Base-by-base conservation (phyloP, 495 filamentous ascomycete species). In the Xylaria curta region DNA sequence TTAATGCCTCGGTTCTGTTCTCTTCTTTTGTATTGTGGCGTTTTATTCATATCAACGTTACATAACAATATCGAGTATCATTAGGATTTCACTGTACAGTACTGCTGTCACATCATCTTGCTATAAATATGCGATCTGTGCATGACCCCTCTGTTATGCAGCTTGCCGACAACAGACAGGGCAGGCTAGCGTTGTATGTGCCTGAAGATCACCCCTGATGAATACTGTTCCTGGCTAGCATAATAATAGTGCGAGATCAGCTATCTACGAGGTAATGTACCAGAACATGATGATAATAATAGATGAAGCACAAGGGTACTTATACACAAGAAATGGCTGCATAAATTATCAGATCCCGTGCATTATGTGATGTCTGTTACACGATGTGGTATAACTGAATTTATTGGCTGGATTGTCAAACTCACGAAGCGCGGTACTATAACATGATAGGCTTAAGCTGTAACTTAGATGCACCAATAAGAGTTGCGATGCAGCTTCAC, bases 51-150 rank as follows among this genome's bases (percentile, higher is more conserved):
- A 44, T 8, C 26, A 5, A 28, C 21, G 60, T 63, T 63, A 67
- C 65, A 42, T 12, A 33, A 66, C 19, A 31, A 15, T n/a, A 31
- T 31, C 1, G n/a, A 66, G 31, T 31, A 2, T 24, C 31, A 53
- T 4, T 21, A 26, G 65, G 47, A 40, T 56, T 42, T 31, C 33
- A 42, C 65, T 56, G 65, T 67, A 67, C 21, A 54, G n/a, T 54
- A 36, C 13, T 67, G 26, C 65, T 19, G 65, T 67, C 65, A 67
- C 65, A 67, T 67, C 65, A 67, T 56, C 36, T 56, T 56, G 49
- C 65, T 67, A 67, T 54, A 56, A 67, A 67, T 67, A 67, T 56
- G 49, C 65, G 47, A 67, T 56, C 47, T n/a, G 12, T 56, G 65
- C 65, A 67, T 56, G 49, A 54, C 31, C 49, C 59, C 60, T 44